Conservation (phyloP, 2,329 filamentous ascomycete genomes). For the Fusarium keratoplasticum region DNA sequence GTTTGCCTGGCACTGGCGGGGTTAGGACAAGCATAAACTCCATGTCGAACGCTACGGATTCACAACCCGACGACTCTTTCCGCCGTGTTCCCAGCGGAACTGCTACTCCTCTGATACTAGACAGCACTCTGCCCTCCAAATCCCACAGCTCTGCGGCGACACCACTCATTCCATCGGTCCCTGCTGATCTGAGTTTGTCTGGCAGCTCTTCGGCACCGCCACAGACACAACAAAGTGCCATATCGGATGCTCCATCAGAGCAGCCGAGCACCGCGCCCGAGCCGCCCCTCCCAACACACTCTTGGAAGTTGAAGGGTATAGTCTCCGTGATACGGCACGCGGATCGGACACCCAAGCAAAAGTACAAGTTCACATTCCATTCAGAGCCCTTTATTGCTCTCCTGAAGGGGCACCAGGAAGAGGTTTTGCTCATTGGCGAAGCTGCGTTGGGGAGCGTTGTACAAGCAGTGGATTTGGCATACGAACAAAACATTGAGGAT, state of each 20-base stretch:
- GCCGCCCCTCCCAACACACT: conserved; percentile 83
- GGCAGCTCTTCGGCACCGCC: conserved; percentile 47
- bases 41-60: conserved; percentile 37
- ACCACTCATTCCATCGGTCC: conserved; percentile 50
- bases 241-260: conserved; percentile 48
- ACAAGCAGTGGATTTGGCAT: conserved; percentile 84
- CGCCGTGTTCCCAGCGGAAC: conserved; percentile 43
- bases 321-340: conserved; percentile 97
- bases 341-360: conserved; percentile 97
- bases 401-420: conserved; percentile 94
- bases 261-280: conserved; percentile 59
- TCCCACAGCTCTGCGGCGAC: conserved; percentile 52
- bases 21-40: conserved; percentile 46
- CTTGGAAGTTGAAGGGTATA: conserved; percentile 98
- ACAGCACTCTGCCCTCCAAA: conserved; percentile 48
- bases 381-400: conserved; percentile 95
- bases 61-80: conserved; percentile 40
- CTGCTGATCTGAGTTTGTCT: conserved; percentile 45
- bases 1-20: conserved; percentile 28
- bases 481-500: conserved; percentile 85
- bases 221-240: conserved; percentile 44
- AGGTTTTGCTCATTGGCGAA: conserved; percentile 93
- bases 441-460: conserved; percentile 89
- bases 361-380: conserved; percentile 99
- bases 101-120: conserved; percentile 46